Conservation (phyloP, 164 flowering plant species). For the Malania oleifera region DNA sequence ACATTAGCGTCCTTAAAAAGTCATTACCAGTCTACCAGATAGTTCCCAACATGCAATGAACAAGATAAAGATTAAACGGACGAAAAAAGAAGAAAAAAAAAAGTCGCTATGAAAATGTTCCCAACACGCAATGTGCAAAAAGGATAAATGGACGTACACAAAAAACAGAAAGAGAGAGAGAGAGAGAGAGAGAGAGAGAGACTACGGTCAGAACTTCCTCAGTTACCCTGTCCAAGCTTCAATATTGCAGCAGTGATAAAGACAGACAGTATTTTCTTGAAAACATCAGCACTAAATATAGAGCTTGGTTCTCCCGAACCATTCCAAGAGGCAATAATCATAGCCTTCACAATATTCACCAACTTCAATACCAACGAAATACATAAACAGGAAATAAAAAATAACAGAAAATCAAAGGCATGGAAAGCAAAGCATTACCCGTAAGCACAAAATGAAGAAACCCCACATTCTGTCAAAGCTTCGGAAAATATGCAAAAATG, state of each 20-base stretch:
- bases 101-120: too few relatives aligned
- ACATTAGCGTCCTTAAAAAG: too few relatives aligned
- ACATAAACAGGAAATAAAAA: slow-evolving; percentile 1
- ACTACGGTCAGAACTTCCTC: too few relatives aligned
- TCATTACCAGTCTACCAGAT: too few relatives aligned
- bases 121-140: too few relatives aligned
- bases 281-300: slow-evolving; percentile 54
- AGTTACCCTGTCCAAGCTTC: slow-evolving; percentile 88
- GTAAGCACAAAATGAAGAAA: slow-evolving; percentile 76
- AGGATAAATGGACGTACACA: too few relatives aligned
- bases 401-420: not conserved
- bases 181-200: too few relatives aligned
- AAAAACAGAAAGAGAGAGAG: too few relatives aligned
- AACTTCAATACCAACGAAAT: slow-evolving; percentile 4
- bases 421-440: slow-evolving; percentile 37
- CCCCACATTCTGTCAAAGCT: slow-evolving; percentile 98
- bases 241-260: slow-evolving; percentile 92
- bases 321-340: slow-evolving; percentile 97
- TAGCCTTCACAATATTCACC: slow-evolving; percentile 41
- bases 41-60: too few relatives aligned
- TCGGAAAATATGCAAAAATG: slow-evolving; percentile 88
- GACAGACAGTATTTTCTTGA: slow-evolving; percentile 78
- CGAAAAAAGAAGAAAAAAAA: too few relatives aligned
- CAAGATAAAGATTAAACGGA: too few relatives aligned
- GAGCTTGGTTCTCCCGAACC: slow-evolving; percentile 58